Conservation (phyloP, 306 rosid species). For the Biancaea sappan region DNA sequence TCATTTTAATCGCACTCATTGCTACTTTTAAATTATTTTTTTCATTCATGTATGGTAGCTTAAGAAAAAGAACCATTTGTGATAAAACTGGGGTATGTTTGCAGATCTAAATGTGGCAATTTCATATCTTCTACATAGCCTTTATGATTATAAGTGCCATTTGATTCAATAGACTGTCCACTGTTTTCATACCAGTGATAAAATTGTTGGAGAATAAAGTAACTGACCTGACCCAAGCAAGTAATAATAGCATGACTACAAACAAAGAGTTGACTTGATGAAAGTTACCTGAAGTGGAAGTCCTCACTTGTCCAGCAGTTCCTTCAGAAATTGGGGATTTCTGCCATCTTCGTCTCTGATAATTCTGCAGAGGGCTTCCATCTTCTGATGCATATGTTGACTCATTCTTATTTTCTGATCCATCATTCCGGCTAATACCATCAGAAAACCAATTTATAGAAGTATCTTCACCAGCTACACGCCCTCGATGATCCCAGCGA, state of each 20-base stretch:
- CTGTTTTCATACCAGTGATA: constrained; percentile 14
- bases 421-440: constrained; percentile 40
- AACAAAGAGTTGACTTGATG: background rate
- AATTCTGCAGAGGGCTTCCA: constrained; percentile 44
- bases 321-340: constrained; percentile 44
- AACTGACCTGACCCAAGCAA: too few relatives aligned
- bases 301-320: constrained; percentile 27
- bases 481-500: constrained; percentile 59
- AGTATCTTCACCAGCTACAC: constrained; percentile 59
- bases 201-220: background rate
- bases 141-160: constrained; percentile 12
- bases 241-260: background rate
- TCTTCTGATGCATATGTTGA: constrained; percentile 47
- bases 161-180: constrained; percentile 5
- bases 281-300: constrained; percentile 44
- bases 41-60: background rate
- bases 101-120: constrained; percentile 7
- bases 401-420: constrained; percentile 50
- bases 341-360: constrained; percentile 30
- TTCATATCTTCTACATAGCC: constrained; percentile 14
- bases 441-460: constrained; percentile 58
- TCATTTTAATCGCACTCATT: background rate
- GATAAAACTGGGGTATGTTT: constrained; percentile 2
- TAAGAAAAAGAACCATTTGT: background rate
- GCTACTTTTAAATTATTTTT: background rate